A percentile compares a stretch with the other conserved stretches of the same genome.
phyloP scores from a whole-genome alignment of 1,284 basidiomycete species.

The Marasmius tenuissimus region DNA sequence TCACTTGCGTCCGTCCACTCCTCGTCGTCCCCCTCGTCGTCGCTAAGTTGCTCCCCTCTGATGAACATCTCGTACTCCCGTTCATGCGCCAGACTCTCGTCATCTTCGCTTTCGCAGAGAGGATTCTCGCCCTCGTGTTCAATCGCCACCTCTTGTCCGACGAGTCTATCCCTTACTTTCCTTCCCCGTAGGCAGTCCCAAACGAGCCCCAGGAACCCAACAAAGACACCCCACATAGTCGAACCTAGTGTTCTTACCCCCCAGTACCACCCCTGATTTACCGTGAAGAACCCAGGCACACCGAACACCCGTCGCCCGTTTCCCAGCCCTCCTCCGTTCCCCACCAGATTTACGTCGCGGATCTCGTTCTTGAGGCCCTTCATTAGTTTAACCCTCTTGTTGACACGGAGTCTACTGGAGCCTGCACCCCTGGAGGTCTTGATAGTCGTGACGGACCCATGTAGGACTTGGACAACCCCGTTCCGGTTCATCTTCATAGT shows the following conservation, averaged over 20 bases:
- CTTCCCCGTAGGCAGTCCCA: conserved; percentile 11
- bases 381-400: conserved; percentile 12
- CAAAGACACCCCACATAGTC: conserved; percentile 30
- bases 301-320: conserved; percentile 28
- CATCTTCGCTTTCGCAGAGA: conserved; percentile 17
- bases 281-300: conserved; percentile 38
- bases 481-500: conserved; percentile 6
- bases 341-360: conserved; percentile 36
- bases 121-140: conserved; percentile 20
- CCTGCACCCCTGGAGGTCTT: conserved; percentile 18
- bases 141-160: background rate
- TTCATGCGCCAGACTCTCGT: conserved; percentile 24
- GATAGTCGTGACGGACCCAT: conserved; percentile 16
- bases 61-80: conserved; percentile 58
- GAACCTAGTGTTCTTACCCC: conserved; percentile 44
- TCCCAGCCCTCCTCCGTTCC: conserved; percentile 30
- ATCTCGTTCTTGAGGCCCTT: conserved; percentile 53
- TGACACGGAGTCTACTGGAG: conserved; percentile 9
- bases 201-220: conserved; percentile 10
- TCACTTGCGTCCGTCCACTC: conserved; percentile 14
- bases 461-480: conserved; percentile 29
- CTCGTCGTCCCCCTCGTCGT: conserved; percentile 53
- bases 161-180: conserved; percentile 11
- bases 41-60: conserved; percentile 61
- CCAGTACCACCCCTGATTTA: conserved; percentile 44